phyloP scores from a whole-genome alignment of 2,329 filamentous ascomycete genomes.

The Sphaceloma murrayae region DNA sequence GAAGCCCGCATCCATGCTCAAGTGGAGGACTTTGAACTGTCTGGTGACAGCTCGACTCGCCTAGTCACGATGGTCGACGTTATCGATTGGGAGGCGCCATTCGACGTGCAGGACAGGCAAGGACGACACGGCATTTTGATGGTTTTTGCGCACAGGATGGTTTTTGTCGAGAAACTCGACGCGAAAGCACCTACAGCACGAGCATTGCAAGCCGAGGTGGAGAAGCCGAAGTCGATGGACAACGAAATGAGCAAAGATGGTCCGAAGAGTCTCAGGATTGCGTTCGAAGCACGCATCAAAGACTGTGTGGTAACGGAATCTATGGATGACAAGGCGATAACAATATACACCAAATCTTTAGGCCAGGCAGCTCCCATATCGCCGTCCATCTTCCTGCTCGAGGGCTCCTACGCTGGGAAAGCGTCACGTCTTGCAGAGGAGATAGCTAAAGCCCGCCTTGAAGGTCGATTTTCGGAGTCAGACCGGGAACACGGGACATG shows the following conservation, averaged over 20 bases:
- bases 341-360: conserved; percentile 7
- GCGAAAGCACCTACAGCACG: conserved; percentile 58
- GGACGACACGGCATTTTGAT: conserved; percentile 60
- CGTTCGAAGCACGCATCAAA: conserved; percentile 18
- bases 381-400: conserved; percentile 49
- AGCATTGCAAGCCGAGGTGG: conserved; percentile 72
- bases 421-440: conserved; percentile 73
- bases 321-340: conserved; percentile 17
- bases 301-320: conserved; percentile 17
- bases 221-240: conserved; percentile 56
- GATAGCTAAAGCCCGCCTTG: conserved; percentile 73
- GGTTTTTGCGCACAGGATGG: conserved; percentile 72
- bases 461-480: conserved; percentile 71
- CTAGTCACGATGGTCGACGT: conserved; percentile 75
- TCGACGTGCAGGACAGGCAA: conserved; percentile 37
- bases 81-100: conserved; percentile 66
- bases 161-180: conserved; percentile 63
- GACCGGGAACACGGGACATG: conserved; percentile 74
- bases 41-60: conserved; percentile 52
- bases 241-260: conserved; percentile 38
- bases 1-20: conserved; percentile 63
- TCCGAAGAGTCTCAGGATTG: conserved; percentile 64
- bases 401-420: conserved; percentile 68
- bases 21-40: conserved; percentile 35
- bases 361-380: conserved; percentile 9